Percentiles rank a stretch among this genome's conserved stretches.
Conservation (phyloP, 768 basidiomycete species). For the Collybia sp. region DNA sequence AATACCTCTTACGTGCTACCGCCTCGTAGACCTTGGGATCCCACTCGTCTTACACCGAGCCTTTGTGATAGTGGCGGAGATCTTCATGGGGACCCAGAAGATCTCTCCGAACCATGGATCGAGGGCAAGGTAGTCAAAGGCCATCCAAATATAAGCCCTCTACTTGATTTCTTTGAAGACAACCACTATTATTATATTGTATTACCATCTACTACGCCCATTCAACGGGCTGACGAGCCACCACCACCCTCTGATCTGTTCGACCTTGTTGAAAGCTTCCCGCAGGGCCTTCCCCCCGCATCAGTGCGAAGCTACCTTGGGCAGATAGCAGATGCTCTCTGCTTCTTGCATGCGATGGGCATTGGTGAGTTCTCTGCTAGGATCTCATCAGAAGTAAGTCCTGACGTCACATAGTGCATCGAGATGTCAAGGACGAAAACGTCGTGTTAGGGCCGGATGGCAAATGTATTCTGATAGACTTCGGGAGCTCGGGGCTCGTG, state of each 20-base stretch:
- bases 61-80: conserved; percentile 13
- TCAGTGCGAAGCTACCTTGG: conserved; percentile 82
- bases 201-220: conserved; percentile 70
- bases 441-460: conserved; percentile 79
- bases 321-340: conserved; percentile 88
- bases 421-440: conserved; percentile 98
- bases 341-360: conserved; percentile 85
- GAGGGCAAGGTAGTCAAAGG: conserved; percentile 74
- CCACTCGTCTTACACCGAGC: conserved; percentile 39
- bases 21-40: conserved; percentile 79
- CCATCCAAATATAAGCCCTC: conserved; percentile 92
- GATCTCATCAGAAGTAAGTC: conserved; percentile 5
- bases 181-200: conserved; percentile 94
- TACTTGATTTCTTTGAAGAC: conserved; percentile 97
- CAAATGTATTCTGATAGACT: conserved; percentile 91
- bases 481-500: conserved; percentile 87
- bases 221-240: conserved; percentile 44
- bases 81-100: conserved; percentile 7
- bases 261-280: conserved; percentile 88
- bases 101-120: conserved; percentile 47
- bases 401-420: conserved; percentile 59
- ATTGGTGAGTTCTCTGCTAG: conserved; percentile 58
- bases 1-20: conserved; percentile 78
- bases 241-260: conserved; percentile 81
- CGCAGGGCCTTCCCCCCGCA: conserved; percentile 74